Conservation (phyloP, 805 yeast genomes). For the Blastobotrys chiropterorum region DNA sequence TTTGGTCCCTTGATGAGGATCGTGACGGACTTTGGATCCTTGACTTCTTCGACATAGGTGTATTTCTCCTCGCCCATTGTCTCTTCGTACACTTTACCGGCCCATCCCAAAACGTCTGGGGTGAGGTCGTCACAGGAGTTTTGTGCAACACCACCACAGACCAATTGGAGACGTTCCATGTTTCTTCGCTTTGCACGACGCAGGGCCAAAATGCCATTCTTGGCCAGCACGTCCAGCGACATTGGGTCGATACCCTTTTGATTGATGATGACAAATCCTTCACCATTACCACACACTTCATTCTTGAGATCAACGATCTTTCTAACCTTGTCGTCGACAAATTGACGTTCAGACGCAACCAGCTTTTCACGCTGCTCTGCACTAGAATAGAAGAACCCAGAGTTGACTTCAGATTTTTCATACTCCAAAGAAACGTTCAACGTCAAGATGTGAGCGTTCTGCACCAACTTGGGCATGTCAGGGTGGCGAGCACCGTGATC, state of each 20-base stretch:
- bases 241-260: slow-evolving; percentile 99
- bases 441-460: slow-evolving; percentile 78
- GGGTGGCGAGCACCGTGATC: slow-evolving; percentile 99
- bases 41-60: slow-evolving; percentile 84
- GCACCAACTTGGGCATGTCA: slow-evolving; percentile 89
- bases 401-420: slow-evolving; percentile 95
- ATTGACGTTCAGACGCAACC: slow-evolving; percentile 86
- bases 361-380: slow-evolving; percentile 96
- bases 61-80: slow-evolving; percentile 95
- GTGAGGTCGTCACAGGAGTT: slow-evolving; percentile 91
- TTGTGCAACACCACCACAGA: slow-evolving; percentile 97
- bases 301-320: slow-evolving; percentile 91
- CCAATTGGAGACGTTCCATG: slow-evolving; percentile 95
- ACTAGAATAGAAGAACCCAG: slow-evolving; percentile 86
- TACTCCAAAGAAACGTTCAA: slow-evolving; percentile 92
- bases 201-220: slow-evolving; percentile 85
- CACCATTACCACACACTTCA: slow-evolving; percentile 75
- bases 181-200: slow-evolving; percentile 98
- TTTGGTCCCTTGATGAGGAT: slow-evolving; percentile 92
- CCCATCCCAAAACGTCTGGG: slow-evolving; percentile 73
- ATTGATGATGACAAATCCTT: slow-evolving; percentile 89
- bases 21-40: slow-evolving; percentile 85
- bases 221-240: slow-evolving; percentile 91
- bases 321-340: slow-evolving; percentile 87
- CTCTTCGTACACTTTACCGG: slow-evolving; percentile 88